Percentiles rank a stretch among this genome's conserved stretches.
Conservation (phyloP, 371 early-diverging fungal species). For the Apophysomyces trapeziformis region DNA sequence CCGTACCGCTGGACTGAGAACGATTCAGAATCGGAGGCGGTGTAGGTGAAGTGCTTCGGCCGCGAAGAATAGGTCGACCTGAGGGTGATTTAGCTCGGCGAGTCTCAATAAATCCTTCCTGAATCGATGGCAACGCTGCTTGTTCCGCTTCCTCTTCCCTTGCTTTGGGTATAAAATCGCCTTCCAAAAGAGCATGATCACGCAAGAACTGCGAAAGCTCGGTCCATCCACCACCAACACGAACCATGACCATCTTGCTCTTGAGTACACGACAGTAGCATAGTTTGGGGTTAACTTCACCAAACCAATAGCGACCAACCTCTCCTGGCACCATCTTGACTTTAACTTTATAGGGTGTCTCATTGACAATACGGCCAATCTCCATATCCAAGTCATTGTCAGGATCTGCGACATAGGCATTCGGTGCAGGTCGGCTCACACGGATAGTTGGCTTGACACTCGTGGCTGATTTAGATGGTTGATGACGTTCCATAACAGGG, state of each 20-base stretch:
- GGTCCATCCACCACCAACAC: conserved; percentile 83
- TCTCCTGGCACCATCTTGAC: conserved; percentile 64
- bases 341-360: conserved; percentile 46
- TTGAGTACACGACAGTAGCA: conserved; percentile 75
- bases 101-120: conserved; percentile 52
- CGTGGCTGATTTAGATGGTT: conserved; percentile 40
- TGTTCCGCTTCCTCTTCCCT: conserved; percentile 30
- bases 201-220: conserved; percentile 65
- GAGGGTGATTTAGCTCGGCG: conserved; percentile 24
- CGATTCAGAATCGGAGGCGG: conserved; percentile 15
- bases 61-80: conserved; percentile 12
- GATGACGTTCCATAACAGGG: conserved; percentile 18
- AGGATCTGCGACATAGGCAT: conserved; percentile 68
- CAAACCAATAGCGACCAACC: conserved; percentile 76
- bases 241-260: conserved; percentile 77
- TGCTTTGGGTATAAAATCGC: conserved; percentile 45
- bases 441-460: conserved; percentile 12
- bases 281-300: conserved; percentile 69
- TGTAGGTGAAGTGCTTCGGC: conserved; percentile 9
- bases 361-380: conserved; percentile 72
- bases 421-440: conserved; percentile 14
- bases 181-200: conserved; percentile 49
- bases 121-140: conserved; percentile 29
- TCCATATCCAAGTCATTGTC: conserved; percentile 74
- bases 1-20: conserved; percentile 21